phyloP scores from a whole-genome alignment of 108 stramenopile genomes.

The Nitzschia sp. region DNA sequence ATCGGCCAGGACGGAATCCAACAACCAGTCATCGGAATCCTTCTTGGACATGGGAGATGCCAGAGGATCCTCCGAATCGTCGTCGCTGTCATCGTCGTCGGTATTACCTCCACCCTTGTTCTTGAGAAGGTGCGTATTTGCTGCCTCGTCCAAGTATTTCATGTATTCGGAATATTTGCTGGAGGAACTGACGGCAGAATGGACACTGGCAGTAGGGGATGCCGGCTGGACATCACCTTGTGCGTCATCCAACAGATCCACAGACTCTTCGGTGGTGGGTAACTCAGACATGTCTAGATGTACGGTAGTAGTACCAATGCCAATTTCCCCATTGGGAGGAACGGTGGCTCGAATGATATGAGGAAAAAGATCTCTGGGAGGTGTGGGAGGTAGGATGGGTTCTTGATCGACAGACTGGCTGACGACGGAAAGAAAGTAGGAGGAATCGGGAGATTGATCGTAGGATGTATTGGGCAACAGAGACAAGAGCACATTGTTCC shows the following conservation, averaged over 20 bases:
- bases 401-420: too few relatives aligned
- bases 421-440: not conserved
- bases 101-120: not conserved
- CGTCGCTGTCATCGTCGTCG: not conserved
- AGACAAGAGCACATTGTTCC: not conserved
- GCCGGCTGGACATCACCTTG: not conserved
- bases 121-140: not conserved
- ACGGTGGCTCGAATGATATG: not conserved
- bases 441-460: not conserved
- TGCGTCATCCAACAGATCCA: not conserved
- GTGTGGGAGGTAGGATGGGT: not conserved
- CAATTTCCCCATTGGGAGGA: not conserved
- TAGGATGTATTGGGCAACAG: not conserved
- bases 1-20: conserved; percentile 14
- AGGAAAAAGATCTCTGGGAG: not conserved
- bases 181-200: not conserved
- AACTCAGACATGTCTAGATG: too few relatives aligned
- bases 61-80: not conserved
- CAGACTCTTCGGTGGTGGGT: not conserved
- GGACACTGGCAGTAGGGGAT: not conserved
- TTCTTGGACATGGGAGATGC: not conserved
- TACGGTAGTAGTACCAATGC: not conserved
- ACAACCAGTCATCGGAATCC: conserved; percentile 16
- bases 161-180: conserved; percentile 14
- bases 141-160: conserved; percentile 17